phyloP scores from a whole-genome alignment of 108 stramenopile species.

The Aurantiochytrium sp. region DNA sequence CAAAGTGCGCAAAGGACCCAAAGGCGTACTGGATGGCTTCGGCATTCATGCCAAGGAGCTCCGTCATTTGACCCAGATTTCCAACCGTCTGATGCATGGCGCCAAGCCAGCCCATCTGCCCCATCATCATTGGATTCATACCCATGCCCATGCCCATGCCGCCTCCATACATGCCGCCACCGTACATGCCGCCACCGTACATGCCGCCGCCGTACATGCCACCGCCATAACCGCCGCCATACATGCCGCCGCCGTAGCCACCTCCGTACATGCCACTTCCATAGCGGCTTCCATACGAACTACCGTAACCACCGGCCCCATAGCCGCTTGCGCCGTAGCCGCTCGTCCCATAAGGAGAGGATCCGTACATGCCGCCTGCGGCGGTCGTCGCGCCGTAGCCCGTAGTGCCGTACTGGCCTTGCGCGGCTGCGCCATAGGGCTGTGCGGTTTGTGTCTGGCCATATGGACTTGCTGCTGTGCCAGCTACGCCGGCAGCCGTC shows the following conservation, averaged over 20 bases:
- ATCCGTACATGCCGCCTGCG: background rate
- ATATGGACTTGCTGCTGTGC: too few species aligned
- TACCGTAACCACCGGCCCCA: background rate
- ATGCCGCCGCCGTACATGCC: background rate
- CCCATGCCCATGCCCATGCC: background rate
- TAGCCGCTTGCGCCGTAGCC: background rate
- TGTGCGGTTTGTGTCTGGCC: too few species aligned
- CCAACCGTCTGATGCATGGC: constrained; percentile 18
- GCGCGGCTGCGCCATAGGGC: background rate
- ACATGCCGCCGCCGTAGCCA: background rate
- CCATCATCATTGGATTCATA: constrained; percentile 18
- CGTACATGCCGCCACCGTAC: background rate
- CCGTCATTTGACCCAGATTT: background rate
- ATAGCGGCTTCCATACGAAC: background rate
- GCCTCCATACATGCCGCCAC: constrained; percentile 4
- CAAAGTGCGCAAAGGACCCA: constrained; percentile 15
- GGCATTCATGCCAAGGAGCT: constrained; percentile 11
- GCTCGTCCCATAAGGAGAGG: background rate
- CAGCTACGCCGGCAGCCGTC: too few species aligned
- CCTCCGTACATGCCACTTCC: background rate
- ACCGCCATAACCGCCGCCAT: background rate
- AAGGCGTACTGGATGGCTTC: constrained; percentile 6
- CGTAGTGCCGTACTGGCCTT: too few species aligned
- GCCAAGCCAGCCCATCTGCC: constrained; percentile 15
- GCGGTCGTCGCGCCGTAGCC: background rate